Evolutionary conservation across 768 basidiomycete species (phyloP), one percentile per base, ranked within the genome.

Genomic region (Boletellus emodensis): DNA sequence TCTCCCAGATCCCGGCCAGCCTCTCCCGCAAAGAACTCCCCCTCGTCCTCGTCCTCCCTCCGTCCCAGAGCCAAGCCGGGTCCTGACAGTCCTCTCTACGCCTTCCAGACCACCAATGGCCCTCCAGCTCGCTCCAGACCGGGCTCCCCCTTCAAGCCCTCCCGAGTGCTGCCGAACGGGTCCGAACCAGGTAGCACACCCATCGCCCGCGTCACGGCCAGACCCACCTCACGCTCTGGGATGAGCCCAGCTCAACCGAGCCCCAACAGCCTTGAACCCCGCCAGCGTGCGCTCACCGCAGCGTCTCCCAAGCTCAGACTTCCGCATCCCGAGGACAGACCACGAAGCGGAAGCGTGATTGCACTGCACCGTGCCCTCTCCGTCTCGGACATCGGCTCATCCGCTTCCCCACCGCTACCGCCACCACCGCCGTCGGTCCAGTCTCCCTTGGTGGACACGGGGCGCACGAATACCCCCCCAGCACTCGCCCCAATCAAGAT

Each of bases 61-160:
- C 65, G 79, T 48, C 79, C 82, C 13, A 85, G 73, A 61, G 83
- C 81, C 51, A 87, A 83, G 66, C 72, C 87, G 35, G 85, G 81
- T 58, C 76, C 71, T 52, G 79, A 72, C 56, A 59, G 52, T 32
- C 53, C 67, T 10, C 53, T 62, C 10, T 44, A 9, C 17, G n/a
- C 49, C 11, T 40, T 52, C 18, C 56, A 39, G 9, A 46, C 56
- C 41, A 58, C 60, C 49, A 20, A 61, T 64, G 32, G 66, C 72
- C 30, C 72, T 75, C 35, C 68, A 70, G 41, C 60, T 66, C 24
- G 75, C 73, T 55, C 82, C 72, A 45, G 71, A 59, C 66, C 73
- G 6, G 56, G 61, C 13, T 70, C 73, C 2, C 72, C 73, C 35
- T 64, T 68, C 51, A 71, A 72, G 56, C 68, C 68, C 18, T 63